Percentiles rank a stretch among this genome's conserved stretches.
These are phyloP conservation scores for Quercus variabilis DNA, from an alignment of 306 rosid species.

Conservation along the genomic window DNA sequence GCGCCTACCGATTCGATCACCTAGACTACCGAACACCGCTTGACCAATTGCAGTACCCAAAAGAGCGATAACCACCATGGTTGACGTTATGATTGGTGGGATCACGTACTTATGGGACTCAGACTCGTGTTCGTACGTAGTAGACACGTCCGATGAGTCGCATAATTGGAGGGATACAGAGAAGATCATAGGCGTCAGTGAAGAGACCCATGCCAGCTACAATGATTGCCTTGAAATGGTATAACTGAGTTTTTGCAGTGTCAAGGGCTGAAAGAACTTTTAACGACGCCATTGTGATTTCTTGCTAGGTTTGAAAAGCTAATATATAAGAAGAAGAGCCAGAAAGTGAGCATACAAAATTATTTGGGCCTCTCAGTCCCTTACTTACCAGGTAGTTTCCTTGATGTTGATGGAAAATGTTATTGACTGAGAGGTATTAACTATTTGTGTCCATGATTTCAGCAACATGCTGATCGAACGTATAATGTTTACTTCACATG, in stretches of 20 bases:
- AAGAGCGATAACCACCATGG: slow-evolving; percentile 39
- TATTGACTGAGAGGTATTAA: too few species aligned
- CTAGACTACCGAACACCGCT: slow-evolving; percentile 53
- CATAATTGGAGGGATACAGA: slow-evolving; percentile 54
- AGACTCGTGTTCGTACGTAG: slow-evolving; percentile 28
- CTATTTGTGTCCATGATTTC: too few species aligned
- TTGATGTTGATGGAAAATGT: too few species aligned
- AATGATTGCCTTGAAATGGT: slow-evolving; percentile 81
- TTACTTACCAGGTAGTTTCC: too few species aligned
- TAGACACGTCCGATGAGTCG: slow-evolving; percentile 50
- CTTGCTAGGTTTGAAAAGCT: too few species aligned
- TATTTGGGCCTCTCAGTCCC: too few species aligned
- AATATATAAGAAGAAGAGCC: too few species aligned
- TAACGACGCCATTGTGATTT: slow-evolving; percentile 26
- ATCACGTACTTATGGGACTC: not conserved
- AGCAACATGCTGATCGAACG: too few species aligned
- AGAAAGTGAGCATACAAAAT: too few species aligned
- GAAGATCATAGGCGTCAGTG: slow-evolving; percentile 72
- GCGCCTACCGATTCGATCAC: slow-evolving; percentile 60
- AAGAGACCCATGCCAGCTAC: slow-evolving; percentile 89
- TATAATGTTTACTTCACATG: too few species aligned
- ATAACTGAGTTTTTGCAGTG: slow-evolving; percentile 61
- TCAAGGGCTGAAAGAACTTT: slow-evolving; percentile 70
- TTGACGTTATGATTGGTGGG: slow-evolving; percentile 19
- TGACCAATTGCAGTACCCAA: slow-evolving; percentile 64